Evolutionary conservation across 345 rosid species (phyloP).

Genomic region (Arabidopsis thaliana): DNA sequence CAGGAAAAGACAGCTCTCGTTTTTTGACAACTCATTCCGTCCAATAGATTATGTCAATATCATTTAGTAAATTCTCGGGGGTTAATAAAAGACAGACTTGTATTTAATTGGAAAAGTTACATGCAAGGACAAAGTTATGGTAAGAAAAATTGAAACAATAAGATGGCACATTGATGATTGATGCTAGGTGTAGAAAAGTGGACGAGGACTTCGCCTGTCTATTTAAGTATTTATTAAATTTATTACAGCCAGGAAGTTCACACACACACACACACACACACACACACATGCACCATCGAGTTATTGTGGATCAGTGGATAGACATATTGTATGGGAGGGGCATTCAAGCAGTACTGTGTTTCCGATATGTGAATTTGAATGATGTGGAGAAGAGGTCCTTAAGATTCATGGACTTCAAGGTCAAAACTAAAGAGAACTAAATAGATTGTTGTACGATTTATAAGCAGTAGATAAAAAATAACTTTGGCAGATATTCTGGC

Average conservation of each 20-base stretch:
- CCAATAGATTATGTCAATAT: slow-evolving; percentile 19
- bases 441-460: too few relatives aligned
- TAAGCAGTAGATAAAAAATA: too few relatives aligned
- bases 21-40: slow-evolving; percentile 39
- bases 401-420: too few relatives aligned
- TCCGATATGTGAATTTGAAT: not conserved
- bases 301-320: not conserved
- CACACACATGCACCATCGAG: slow-evolving; percentile 6
- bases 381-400: too few relatives aligned
- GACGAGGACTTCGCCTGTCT: slow-evolving; percentile 32
- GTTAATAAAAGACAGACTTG: not conserved
- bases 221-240: slow-evolving; percentile 9
- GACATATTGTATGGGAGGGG: not conserved
- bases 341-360: not conserved
- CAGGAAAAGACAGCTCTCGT: slow-evolving; percentile 26
- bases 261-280: not conserved
- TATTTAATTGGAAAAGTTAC: slow-evolving; percentile 28
- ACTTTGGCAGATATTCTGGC: too few relatives aligned
- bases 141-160: slow-evolving; percentile 32
- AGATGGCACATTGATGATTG: slow-evolving; percentile 41
- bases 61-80: not conserved
- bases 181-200: slow-evolving; percentile 39
- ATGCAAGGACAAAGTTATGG: not conserved
- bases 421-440: too few relatives aligned
- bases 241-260: not conserved